These are phyloP conservation scores for Pseudomonodictys pantanalensis DNA, from an alignment of 495 filamentous ascomycete species.

Conservation along the genomic window DNA sequence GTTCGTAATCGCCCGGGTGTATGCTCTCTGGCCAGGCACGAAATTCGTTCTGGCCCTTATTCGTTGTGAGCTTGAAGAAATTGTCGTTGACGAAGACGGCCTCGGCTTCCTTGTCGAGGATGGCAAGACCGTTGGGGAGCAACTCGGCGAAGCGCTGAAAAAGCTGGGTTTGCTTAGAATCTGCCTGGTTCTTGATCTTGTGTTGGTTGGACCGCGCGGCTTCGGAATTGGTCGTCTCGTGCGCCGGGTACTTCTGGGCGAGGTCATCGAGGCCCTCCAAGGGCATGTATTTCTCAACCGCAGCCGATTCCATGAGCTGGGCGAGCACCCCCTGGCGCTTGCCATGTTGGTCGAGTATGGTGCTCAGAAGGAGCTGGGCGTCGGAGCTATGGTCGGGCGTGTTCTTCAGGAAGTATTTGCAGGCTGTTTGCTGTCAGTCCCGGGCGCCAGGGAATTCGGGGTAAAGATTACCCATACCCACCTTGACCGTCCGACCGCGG, in stretches of 20 bases:
- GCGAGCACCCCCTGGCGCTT: slow-evolving; percentile 32
- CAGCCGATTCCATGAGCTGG: slow-evolving; percentile 23
- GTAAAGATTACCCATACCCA: too few species aligned
- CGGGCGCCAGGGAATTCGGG: too few species aligned
- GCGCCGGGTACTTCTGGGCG: neutral
- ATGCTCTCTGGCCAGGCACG: slow-evolving; percentile 42
- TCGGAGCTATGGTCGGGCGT: slow-evolving; percentile 9
- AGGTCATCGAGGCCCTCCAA: neutral
- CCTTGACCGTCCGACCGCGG: slow-evolving; percentile 32
- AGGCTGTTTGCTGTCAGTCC: slow-evolving; percentile 16
- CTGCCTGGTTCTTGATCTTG: neutral
- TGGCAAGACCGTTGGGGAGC: slow-evolving; percentile 42
- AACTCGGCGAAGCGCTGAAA: slow-evolving; percentile 41
- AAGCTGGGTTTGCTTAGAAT: slow-evolving; percentile 29
- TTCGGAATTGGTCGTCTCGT: neutral
- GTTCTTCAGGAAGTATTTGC: slow-evolving; percentile 26
- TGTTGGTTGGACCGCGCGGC: neutral
- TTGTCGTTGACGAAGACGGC: slow-evolving; percentile 41
- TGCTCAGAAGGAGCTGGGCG: slow-evolving; percentile 32
- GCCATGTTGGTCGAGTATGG: slow-evolving; percentile 33
- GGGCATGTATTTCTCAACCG: slow-evolving; percentile 2
- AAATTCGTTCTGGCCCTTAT: slow-evolving; percentile 32
- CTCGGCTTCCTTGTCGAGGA: slow-evolving; percentile 38
- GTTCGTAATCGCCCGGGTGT: slow-evolving; percentile 38
- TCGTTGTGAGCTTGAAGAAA: slow-evolving; percentile 42